Evolutionary conservation across 805 yeast genomes (phyloP), one percentile per base, ranked within the genome.

Genomic region (Candida alai): DNA sequence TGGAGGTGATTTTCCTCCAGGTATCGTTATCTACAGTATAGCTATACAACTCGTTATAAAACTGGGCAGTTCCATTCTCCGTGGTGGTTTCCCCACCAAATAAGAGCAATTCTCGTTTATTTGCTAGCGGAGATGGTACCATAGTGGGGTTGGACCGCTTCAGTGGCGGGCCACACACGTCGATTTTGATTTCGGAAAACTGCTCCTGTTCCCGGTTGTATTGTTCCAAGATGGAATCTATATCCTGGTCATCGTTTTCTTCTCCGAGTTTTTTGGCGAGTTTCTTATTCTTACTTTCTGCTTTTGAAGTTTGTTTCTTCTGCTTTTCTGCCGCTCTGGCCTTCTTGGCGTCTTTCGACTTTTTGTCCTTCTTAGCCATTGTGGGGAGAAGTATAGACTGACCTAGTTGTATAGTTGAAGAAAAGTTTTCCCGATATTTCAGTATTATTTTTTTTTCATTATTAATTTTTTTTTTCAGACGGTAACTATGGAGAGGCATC

Each of bases 361-460:
- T 85, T 62, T 86, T 87, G 42, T 71, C 80, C 50, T 77, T 84
- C 65, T 89, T 90, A 11, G 90, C 97, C 97, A 89, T 89, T n/a
- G 20, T 10, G 6, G 19, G 8, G 12, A 22, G n/a, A n/a, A n/a
- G n/a, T n/a, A n/a, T n/a, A n/a, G n/a, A n/a, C n/a, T n/a, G n/a
- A n/a, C n/a, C n/a, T n/a, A n/a, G n/a, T n/a, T n/a, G n/a, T n/a
- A n/a, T n/a, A n/a, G n/a, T n/a, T n/a, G n/a, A n/a, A n/a, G n/a
- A n/a, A n/a, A n/a, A n/a, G n/a, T n/a, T n/a, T n/a, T n/a, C n/a
- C n/a, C n/a, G n/a, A n/a, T n/a, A n/a, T n/a, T n/a, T n/a, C n/a
- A n/a, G n/a, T n/a, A n/a, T n/a, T n/a, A n/a, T n/a, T n/a, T n/a
- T n/a, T n/a, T n/a, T n/a, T n/a, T n/a, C n/a, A n/a, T n/a, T n/a